Base-by-base conservation (phyloP, 1,284 basidiomycete genomes). In the Ceraceosorus guamensis region DNA sequence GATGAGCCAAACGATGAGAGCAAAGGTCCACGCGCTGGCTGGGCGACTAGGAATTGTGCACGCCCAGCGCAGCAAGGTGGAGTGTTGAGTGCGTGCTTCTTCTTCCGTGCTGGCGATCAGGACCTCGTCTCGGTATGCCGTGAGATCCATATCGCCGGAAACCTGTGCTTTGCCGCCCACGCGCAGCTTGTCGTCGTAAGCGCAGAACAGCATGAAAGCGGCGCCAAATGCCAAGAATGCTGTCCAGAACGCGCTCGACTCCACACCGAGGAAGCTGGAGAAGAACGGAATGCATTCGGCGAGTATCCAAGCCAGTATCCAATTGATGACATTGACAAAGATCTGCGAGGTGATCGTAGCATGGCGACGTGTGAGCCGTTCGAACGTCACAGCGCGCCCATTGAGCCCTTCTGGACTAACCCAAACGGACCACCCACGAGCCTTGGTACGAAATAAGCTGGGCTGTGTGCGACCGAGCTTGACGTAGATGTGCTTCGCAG, bases 281-380 rank as follows among this genome's bases (percentile, higher is more conserved):
- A 70, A 71, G 61, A 71, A 71, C 4, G 69, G 69, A 41, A 71
- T 65, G 16, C 66, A 46, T 49, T 61, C 57, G 49, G 69, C 69
- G 10, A 71, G 64, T 34, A 71, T 60, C 50, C 65, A 68, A 18
- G 54, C 68, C 1, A 67, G 46, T 2, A 56, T 52, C 69, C 69
- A 71, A n/a, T 67, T 66, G 46, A 63, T 10, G 32, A 62, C 53
- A 49, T 69, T 71, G 64, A 71, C 68, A n/a, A n/a, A n/a, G n/a
- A n/a, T n/a, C n/a, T n/a, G n/a, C n/a, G n/a, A n/a, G n/a, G n/a
- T n/a, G n/a, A n/a, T n/a, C n/a, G n/a, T n/a, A n/a, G n/a, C n/a
- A n/a, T n/a, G n/a, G n/a, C n/a, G n/a, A n/a, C n/a, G n/a, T n/a
- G n/a, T n/a, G n/a, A n/a, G n/a, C n/a, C n/a, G n/a, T n/a, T n/a